Conservation (phyloP, 371 early-diverging fungal species). For the Dinochytrium kinnereticum region DNA sequence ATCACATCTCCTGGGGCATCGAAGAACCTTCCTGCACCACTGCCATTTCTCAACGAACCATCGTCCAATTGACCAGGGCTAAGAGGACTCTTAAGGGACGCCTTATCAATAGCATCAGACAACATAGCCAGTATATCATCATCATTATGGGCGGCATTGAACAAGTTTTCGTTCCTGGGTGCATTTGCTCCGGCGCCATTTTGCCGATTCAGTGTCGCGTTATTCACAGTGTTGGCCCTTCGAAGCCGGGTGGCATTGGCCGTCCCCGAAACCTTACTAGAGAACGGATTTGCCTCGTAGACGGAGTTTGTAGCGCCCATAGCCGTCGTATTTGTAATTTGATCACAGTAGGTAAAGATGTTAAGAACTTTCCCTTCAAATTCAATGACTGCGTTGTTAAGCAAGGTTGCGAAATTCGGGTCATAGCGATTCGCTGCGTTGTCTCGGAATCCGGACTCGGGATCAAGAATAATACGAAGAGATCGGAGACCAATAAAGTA, state of each 20-base stretch:
- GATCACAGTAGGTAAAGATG: slow-evolving; percentile 43
- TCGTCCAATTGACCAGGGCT: background rate
- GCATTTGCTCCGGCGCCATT: background rate
- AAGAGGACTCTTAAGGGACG: slow-evolving; percentile 2
- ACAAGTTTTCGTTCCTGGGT: slow-evolving; percentile 30
- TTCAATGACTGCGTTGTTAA: slow-evolving; percentile 45
- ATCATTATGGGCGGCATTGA: slow-evolving; percentile 25
- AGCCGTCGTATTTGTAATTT: slow-evolving; percentile 37
- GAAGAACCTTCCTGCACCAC: background rate
- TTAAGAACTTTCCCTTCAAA: slow-evolving; percentile 37
- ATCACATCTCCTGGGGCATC: background rate
- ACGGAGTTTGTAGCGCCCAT: slow-evolving; percentile 41
- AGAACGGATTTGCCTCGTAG: slow-evolving; percentile 33
- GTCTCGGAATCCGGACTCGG: slow-evolving; percentile 45
- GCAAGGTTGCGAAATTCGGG: slow-evolving; percentile 33
- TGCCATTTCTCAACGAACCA: background rate
- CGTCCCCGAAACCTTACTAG: slow-evolving; percentile 1
- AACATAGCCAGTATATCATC: slow-evolving; percentile 43
- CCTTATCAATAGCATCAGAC: slow-evolving; percentile 35
- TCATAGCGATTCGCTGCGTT: slow-evolving; percentile 32
- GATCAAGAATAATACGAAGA: slow-evolving; percentile 48
- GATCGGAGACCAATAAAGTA: slow-evolving; percentile 49
- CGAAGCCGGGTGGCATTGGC: background rate
- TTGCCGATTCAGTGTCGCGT: background rate
- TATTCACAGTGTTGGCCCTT: background rate